A percentile compares a stretch with the other conserved stretches of the same genome.
These are phyloP conservation scores for Pyrenula aspistea DNA, from an alignment of 495 filamentous ascomycete species.

Conservation along the genomic window DNA sequence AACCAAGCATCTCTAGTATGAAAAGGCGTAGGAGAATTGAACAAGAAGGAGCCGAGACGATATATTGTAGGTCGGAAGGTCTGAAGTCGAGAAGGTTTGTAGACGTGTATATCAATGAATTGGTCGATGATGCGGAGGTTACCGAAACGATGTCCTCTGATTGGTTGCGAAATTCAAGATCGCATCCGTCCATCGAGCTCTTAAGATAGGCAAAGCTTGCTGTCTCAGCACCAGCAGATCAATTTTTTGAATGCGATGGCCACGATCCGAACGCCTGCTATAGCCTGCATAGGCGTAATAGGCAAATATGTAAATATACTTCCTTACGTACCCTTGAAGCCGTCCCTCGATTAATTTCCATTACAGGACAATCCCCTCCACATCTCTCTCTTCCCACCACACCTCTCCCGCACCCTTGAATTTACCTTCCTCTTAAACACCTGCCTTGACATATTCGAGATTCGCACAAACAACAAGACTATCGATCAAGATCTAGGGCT, in stretches of 20 bases:
- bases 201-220: no score
- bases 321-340: not conserved
- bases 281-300: slow-evolving; percentile 88
- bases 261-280: slow-evolving; percentile 44
- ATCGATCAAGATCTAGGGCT: slow-evolving; percentile 80
- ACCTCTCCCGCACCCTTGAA: slow-evolving; percentile 53
- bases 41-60: slow-evolving; percentile 1
- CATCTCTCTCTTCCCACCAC: slow-evolving; percentile 74
- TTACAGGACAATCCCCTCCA: slow-evolving; percentile 89
- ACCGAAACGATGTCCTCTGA: not conserved
- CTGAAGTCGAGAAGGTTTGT: not conserved
- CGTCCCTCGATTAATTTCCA: not conserved
- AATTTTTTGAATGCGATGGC: not conserved
- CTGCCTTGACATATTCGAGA: slow-evolving; percentile 86
- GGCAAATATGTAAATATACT: slow-evolving; percentile 62
- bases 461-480: slow-evolving; percentile 53
- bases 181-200: slow-evolving; percentile 4
- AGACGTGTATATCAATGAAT: not conserved
- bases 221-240: not conserved
- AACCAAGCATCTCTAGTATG: slow-evolving; percentile 52
- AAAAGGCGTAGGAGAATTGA: no score
- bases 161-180: not conserved
- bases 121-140: slow-evolving; percentile 1
- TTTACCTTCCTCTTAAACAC: slow-evolving; percentile 85
- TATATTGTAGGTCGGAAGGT: not conserved